Conservation (phyloP, 345 rosid genomes). For the Eucalyptus regnans region DNA sequence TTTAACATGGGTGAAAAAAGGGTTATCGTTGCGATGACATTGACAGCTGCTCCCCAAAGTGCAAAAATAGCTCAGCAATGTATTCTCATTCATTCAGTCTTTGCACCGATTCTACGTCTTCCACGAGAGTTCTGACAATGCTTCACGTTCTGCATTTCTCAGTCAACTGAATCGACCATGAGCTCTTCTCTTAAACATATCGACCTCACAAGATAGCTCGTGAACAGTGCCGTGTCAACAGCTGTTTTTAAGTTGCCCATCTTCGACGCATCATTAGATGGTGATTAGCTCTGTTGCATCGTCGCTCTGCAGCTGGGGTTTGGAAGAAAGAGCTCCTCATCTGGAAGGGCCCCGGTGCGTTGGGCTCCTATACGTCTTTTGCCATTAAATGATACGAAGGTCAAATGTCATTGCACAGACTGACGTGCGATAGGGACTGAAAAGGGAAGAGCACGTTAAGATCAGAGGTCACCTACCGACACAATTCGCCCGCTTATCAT, state of each 20-base stretch:
- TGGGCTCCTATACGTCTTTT: not conserved
- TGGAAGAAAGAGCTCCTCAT: not conserved
- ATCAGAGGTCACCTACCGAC: not conserved
- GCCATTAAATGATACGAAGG: not conserved
- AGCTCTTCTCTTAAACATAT: not conserved
- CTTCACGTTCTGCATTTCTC: not conserved
- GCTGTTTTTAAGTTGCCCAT: not conserved
- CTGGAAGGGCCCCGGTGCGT: not conserved
- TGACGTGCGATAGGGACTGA: not conserved
- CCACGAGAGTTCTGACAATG: not conserved
- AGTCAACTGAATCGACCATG: not conserved
- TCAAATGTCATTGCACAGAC: not conserved
- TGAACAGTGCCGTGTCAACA: not conserved
- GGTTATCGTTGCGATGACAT: not conserved
- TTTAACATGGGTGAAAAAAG: not conserved
- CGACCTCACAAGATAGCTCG: not conserved
- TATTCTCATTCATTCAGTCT: not conserved
- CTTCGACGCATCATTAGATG: not conserved
- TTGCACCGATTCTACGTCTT: not conserved
- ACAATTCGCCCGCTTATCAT: not conserved
- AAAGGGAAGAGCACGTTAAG: not conserved
- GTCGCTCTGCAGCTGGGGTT: not conserved
- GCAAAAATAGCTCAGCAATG: not conserved
- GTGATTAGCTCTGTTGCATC: not conserved
- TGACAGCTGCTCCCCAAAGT: not conserved